Percentiles rank a stretch among this genome's conserved stretches.
These are phyloP conservation scores for Backusella westeae DNA, from an alignment of 192 early-diverging fungal species.

Conservation along the genomic window DNA sequence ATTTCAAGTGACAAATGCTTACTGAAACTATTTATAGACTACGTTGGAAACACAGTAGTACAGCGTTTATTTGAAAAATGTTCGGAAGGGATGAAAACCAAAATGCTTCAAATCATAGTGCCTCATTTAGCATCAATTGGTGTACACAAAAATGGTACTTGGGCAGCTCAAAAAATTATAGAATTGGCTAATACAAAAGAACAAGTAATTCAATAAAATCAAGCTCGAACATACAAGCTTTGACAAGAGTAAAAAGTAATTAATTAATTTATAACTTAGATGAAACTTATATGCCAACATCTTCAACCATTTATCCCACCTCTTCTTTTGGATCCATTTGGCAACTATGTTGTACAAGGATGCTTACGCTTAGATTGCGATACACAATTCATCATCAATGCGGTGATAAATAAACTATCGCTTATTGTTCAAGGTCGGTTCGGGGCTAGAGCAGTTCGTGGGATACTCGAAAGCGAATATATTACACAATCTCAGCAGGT, in stretches of 20 bases:
- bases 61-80: slow-evolving; percentile 87
- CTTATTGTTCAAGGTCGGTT: slow-evolving; percentile 90
- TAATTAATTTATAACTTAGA: slow-evolving; percentile 53
- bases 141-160: slow-evolving; percentile 97
- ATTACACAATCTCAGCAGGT: slow-evolving; percentile 75
- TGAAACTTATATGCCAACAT: slow-evolving; percentile 48
- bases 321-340: slow-evolving; percentile 91
- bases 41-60: slow-evolving; percentile 94
- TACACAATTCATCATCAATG: slow-evolving; percentile 86
- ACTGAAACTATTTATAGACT: slow-evolving; percentile 43
- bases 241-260: neutral
- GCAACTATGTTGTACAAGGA: slow-evolving; percentile 97
- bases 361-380: slow-evolving; percentile 74
- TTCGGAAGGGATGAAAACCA: slow-evolving; percentile 61
- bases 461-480: slow-evolving; percentile 82
- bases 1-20: neutral
- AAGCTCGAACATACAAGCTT: neutral
- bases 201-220: neutral
- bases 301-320: slow-evolving; percentile 73
- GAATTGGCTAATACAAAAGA: slow-evolving; percentile 59
- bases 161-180: slow-evolving; percentile 96
- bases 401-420: slow-evolving; percentile 74
- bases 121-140: slow-evolving; percentile 88
- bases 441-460: slow-evolving; percentile 86
- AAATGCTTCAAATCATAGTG: slow-evolving; percentile 71